Percentiles rank a stretch among this genome's conserved stretches.
Conservation (phyloP, 306 rosid species). For the Urtica urens region DNA sequence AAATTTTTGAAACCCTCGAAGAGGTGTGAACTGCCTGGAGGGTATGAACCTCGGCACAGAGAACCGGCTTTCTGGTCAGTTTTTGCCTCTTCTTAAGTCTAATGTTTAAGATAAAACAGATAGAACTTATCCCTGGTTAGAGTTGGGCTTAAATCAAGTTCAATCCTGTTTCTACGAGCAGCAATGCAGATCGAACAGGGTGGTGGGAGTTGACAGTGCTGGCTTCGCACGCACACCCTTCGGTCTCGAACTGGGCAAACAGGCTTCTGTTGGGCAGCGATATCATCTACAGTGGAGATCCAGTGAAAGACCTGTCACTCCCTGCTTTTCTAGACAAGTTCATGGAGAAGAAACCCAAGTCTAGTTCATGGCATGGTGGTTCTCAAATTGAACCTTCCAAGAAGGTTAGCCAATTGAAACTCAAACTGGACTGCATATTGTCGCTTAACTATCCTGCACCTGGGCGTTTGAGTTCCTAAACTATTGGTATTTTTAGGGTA, state of each 20-base stretch:
- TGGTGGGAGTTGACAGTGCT: conserved; percentile 93
- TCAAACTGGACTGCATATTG: no score
- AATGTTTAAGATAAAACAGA: not conserved
- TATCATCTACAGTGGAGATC: conserved; percentile 85
- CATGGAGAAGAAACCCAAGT: conserved; percentile 91
- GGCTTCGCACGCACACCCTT: conserved; percentile 87
- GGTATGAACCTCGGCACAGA: conserved; percentile 70
- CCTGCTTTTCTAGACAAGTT: conserved; percentile 90
- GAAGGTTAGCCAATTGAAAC: conserved; percentile 40
- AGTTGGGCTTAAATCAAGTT: no score
- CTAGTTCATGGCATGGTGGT: conserved; percentile 87
- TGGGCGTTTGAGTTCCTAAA: no score
- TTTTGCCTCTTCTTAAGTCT: not conserved
- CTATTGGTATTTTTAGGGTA: no score
- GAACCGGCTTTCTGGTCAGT: conserved; percentile 79
- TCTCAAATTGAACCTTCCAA: conserved; percentile 91
- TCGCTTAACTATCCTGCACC: no score
- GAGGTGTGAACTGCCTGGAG: conserved; percentile 57
- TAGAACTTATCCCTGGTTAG: not conserved
- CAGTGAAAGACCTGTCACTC: conserved; percentile 58
- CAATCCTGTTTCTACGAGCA: conserved; percentile 22
- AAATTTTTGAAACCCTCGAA: conserved; percentile 27
- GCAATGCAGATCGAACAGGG: conserved; percentile 80
- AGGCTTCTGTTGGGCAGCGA: conserved; percentile 87
- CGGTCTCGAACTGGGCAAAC: conserved; percentile 82